Evolutionary conservation across 2,329 filamentous ascomycete genomes (phyloP).

Genomic region (Gliomastix tumulicola): DNA sequence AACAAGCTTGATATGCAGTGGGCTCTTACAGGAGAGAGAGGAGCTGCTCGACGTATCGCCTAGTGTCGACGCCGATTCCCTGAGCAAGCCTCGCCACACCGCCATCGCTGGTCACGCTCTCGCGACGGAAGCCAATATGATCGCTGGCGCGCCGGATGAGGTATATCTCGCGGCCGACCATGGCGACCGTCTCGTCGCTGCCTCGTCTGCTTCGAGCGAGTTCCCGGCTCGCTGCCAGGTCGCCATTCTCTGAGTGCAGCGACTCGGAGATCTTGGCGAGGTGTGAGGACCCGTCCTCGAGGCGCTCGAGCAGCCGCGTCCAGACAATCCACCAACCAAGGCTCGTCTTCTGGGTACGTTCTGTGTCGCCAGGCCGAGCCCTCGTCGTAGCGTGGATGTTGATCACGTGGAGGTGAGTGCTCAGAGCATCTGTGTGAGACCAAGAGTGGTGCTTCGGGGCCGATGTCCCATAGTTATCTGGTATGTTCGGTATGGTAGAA

Average conservation of each 20-base stretch:
- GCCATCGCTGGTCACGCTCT: constrained; percentile 34
- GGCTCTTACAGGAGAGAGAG: constrained; percentile 55
- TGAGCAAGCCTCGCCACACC: constrained; percentile 57
- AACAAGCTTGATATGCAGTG: no score
- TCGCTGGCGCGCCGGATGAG: constrained; percentile 55
- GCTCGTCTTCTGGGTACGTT: constrained; percentile 59
- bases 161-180: constrained; percentile 51
- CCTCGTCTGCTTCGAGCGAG: constrained; percentile 2
- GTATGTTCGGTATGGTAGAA: constrained; percentile 62
- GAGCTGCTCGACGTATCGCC: constrained; percentile 66
- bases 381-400: constrained; percentile 43
- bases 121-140: constrained; percentile 31
- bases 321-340: constrained; percentile 67
- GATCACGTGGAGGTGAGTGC: constrained; percentile 58
- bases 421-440: constrained; percentile 57
- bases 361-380: constrained; percentile 35
- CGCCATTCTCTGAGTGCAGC: constrained; percentile 11
- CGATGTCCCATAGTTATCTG: constrained; percentile 33
- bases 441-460: constrained; percentile 31
- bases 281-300: constrained; percentile 3
- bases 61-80: constrained; percentile 71
- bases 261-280: constrained; percentile 12
- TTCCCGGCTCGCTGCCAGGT: no score
- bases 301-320: constrained; percentile 44
- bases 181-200: constrained; percentile 6